These are phyloP conservation scores for Quillaja saponaria DNA, from an alignment of 306 rosid species.

Conservation along the genomic window DNA sequence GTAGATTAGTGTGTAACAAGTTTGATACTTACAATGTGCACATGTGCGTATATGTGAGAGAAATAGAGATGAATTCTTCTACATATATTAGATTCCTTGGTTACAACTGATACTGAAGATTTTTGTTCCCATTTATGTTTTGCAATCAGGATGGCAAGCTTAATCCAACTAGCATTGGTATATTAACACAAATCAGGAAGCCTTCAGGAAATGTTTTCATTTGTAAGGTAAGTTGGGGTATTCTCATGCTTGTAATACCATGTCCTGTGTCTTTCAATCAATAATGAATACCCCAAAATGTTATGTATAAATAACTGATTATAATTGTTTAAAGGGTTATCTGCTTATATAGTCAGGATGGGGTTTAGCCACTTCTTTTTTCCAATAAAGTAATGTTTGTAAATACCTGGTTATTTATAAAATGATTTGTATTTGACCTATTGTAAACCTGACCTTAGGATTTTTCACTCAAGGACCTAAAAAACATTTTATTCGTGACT, in stretches of 20 bases:
- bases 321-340: too few relatives aligned
- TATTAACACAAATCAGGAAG: slow-evolving; percentile 52
- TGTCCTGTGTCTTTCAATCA: neutral
- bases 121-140: slow-evolving; percentile 30
- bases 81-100: slow-evolving; percentile 2
- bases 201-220: slow-evolving; percentile 64
- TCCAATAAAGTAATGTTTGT: too few relatives aligned
- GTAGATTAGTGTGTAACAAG: neutral
- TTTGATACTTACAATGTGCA: neutral
- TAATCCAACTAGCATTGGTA: slow-evolving; percentile 42
- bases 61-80: slow-evolving; percentile 15
- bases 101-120: slow-evolving; percentile 11
- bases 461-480: too few relatives aligned
- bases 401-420: too few relatives aligned
- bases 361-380: too few relatives aligned
- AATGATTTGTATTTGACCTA: too few relatives aligned
- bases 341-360: too few relatives aligned
- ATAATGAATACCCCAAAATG: neutral
- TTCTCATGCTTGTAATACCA: neutral
- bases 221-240: slow-evolving; percentile 55
- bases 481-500: too few relatives aligned
- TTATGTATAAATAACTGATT: too few relatives aligned
- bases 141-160: slow-evolving; percentile 56
- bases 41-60: neutral
- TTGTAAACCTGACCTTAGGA: too few relatives aligned